Conservation (phyloP, 257 asterid genomes). For the Solanum pennellii region DNA sequence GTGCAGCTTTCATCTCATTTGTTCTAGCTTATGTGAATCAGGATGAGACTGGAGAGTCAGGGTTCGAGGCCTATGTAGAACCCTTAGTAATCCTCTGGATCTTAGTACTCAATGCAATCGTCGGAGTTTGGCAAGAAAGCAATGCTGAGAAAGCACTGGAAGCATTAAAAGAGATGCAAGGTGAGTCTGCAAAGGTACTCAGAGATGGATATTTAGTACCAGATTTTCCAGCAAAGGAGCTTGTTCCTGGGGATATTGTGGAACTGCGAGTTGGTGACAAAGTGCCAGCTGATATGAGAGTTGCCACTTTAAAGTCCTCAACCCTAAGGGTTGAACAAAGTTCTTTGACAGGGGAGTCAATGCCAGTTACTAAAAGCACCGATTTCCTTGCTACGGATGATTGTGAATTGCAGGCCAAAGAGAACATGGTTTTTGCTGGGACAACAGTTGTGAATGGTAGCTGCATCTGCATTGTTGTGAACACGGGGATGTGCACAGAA, state of each 20-base stretch:
- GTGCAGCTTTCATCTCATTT: slow-evolving; percentile 71
- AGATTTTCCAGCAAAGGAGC: slow-evolving; percentile 51
- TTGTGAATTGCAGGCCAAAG: slow-evolving; percentile 55
- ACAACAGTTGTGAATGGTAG: slow-evolving; percentile 58
- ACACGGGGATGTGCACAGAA: slow-evolving; percentile 55
- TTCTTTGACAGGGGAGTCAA: slow-evolving; percentile 57
- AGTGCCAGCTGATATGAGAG: slow-evolving; percentile 68
- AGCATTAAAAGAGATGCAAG: slow-evolving; percentile 63
- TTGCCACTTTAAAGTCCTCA: slow-evolving; percentile 33
- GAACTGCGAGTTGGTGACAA: slow-evolving; percentile 64
- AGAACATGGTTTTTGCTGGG: slow-evolving; percentile 69
- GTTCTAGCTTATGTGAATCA: slow-evolving; percentile 51
- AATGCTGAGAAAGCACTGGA: slow-evolving; percentile 67
- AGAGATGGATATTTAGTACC: slow-evolving; percentile 50
- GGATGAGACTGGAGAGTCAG: slow-evolving; percentile 29
- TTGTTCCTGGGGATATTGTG: slow-evolving; percentile 70
- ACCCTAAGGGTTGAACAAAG: slow-evolving; percentile 62
- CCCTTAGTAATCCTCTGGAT: slow-evolving; percentile 56
- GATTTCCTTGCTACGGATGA: slow-evolving; percentile 28
- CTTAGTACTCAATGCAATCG: slow-evolving; percentile 48
- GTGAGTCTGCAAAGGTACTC: slow-evolving; percentile 37
- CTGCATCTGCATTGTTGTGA: slow-evolving; percentile 38
- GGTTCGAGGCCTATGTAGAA: slow-evolving; percentile 50
- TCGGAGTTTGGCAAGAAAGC: slow-evolving; percentile 71
- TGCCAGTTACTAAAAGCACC: slow-evolving; percentile 45